Conservation (phyloP, 2,329 filamentous ascomycete genomes). For the Trichoderma harzianum region DNA sequence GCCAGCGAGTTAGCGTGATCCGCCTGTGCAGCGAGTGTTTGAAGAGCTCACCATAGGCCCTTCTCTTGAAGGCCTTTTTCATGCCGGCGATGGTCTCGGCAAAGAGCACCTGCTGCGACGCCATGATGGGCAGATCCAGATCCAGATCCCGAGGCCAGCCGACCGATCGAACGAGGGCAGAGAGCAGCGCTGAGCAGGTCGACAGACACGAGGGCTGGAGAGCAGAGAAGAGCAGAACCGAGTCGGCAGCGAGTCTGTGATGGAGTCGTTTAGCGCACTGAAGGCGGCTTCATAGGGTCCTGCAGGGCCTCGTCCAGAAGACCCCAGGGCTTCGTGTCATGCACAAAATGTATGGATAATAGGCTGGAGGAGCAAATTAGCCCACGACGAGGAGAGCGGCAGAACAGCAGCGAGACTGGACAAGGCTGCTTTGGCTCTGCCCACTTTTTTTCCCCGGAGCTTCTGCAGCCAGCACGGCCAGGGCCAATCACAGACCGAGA, state of each 20-base stretch:
- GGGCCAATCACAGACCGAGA: slow-evolving; percentile 21
- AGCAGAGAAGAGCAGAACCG: not conserved
- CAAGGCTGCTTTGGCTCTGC: slow-evolving; percentile 16
- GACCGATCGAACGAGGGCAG: slow-evolving; percentile 8
- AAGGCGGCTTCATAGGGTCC: slow-evolving; percentile 1
- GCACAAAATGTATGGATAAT: not conserved
- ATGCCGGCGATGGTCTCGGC: slow-evolving; percentile 65
- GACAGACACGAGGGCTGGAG: not conserved
- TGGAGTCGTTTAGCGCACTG: not conserved
- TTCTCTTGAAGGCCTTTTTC: slow-evolving; percentile 65
- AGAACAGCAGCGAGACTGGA: slow-evolving; percentile 14
- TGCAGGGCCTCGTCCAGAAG: not conserved
- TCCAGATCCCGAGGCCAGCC: not conserved
- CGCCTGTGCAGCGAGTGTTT: slow-evolving; percentile 2
- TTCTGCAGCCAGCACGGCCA: not conserved
- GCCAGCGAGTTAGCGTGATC: not conserved
- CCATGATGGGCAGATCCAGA: slow-evolving; percentile 32
- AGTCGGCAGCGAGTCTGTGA: not conserved
- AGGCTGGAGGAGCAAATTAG: slow-evolving; percentile 12
- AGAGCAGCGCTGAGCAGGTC: not conserved
- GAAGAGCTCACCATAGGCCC: slow-evolving; percentile 53
- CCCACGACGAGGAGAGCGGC: slow-evolving; percentile 14
- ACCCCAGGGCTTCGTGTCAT: not conserved
- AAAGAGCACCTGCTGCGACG: slow-evolving; percentile 58
- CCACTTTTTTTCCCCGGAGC: slow-evolving; percentile 13